phyloP scores from a whole-genome alignment of 2,329 filamentous ascomycete genomes.

The Didymosphaeria variabile region DNA sequence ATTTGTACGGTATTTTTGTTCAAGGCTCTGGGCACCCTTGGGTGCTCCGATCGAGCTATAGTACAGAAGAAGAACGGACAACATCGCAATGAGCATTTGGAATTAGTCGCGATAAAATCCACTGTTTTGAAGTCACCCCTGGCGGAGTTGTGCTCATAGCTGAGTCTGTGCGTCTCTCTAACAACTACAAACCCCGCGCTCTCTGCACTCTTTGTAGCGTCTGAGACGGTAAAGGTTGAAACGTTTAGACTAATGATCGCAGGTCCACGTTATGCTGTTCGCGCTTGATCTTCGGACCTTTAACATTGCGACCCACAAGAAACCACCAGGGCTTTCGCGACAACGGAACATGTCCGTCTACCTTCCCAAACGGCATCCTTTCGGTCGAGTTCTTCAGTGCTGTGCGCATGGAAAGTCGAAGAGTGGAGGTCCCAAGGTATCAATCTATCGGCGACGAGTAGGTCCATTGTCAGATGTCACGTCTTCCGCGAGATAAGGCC shows the following conservation, averaged over 20 bases:
- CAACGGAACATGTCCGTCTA: neutral
- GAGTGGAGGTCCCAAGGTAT: neutral
- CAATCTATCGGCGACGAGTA: neutral
- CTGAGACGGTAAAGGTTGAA: neutral
- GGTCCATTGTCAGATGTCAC: neutral
- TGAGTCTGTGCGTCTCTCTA: no score
- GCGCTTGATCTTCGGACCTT: conserved; percentile 1
- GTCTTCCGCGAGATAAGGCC: neutral
- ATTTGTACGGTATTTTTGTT: neutral
- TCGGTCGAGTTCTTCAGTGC: neutral
- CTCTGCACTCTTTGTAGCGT: no score
- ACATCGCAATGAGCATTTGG: no score
- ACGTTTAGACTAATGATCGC: neutral
- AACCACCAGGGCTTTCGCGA: neutral
- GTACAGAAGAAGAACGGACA: no score
- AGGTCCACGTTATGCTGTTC: neutral
- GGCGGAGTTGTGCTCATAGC: no score
- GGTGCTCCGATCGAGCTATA: no score
- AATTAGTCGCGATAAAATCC: no score
- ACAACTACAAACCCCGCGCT: no score
- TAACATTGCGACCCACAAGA: neutral
- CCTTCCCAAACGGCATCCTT: neutral
- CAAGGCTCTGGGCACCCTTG: neutral
- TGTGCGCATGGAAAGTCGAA: neutral
- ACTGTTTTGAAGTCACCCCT: no score